phyloP scores from a whole-genome alignment of 805 yeast species.

The Kodamaea hsintzibuensis region DNA sequence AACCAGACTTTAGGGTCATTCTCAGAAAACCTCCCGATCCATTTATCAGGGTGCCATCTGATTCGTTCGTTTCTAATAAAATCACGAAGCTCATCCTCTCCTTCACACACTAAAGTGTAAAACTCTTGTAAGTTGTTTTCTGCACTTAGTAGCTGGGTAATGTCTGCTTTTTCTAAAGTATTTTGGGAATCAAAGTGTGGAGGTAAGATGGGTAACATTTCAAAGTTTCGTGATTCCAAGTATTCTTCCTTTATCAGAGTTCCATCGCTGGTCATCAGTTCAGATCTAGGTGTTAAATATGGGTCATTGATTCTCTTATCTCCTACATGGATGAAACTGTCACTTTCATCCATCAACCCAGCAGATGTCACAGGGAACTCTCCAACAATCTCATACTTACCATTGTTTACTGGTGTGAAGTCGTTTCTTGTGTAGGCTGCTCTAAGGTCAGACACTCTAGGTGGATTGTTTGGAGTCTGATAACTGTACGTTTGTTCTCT shows the following conservation, averaged over 20 bases:
- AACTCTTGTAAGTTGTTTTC: conserved; percentile 26
- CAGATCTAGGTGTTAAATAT: conserved; percentile 16
- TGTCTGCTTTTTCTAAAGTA: conserved; percentile 9
- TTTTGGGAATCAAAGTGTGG: conserved; percentile 14
- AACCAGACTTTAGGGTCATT: conserved; percentile 12
- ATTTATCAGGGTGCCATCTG: conserved; percentile 73
- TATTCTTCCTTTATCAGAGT: conserved; percentile 8
- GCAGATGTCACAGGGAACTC: conserved; percentile 33
- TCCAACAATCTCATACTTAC: conserved; percentile 28
- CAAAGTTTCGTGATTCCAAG: conserved; percentile 4
- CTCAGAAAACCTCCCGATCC: conserved; percentile 34
- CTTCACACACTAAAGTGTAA: conserved; percentile 23
- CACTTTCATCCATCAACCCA: conserved; percentile 36
- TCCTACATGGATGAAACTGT: conserved; percentile 33
- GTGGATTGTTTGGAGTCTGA: conserved; percentile 17
- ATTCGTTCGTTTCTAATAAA: conserved; percentile 51
- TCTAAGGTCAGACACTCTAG: conserved; percentile 7
- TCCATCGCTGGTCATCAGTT: background rate
- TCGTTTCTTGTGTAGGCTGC: conserved; percentile 15
- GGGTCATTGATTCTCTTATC: conserved; percentile 41
- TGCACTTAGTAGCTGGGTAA: conserved; percentile 20
- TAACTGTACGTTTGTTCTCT: conserved; percentile 14
- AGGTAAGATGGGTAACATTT: conserved; percentile 12
- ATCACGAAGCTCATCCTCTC: conserved; percentile 16
- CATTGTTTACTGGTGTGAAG: conserved; percentile 10